Evolutionary conservation across 371 early-diverging fungal species (phyloP).

Genomic region (Apophysomyces variabilis): DNA sequence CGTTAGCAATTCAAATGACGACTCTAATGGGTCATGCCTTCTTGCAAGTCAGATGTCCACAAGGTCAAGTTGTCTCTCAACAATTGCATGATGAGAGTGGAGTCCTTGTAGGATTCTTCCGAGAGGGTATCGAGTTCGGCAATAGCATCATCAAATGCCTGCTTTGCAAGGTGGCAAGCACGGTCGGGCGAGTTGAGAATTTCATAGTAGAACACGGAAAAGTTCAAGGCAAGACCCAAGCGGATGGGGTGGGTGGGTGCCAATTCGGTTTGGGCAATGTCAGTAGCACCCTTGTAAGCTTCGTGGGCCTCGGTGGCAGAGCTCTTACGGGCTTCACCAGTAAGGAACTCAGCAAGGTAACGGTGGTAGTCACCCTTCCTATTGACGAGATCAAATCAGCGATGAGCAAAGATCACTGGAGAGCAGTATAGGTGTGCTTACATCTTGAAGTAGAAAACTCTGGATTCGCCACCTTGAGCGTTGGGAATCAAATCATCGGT

Average conservation of each 20-base stretch:
- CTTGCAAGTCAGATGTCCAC: slow-evolving; percentile 99
- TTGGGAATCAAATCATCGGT: slow-evolving; percentile 88
- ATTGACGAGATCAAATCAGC: slow-evolving; percentile 11
- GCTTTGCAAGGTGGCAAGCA: slow-evolving; percentile 99
- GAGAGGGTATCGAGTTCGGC: slow-evolving; percentile 96
- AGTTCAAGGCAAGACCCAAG: slow-evolving; percentile 99
- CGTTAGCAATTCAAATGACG: no score
- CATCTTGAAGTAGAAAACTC: slow-evolving; percentile 99
- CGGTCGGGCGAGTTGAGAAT: slow-evolving; percentile 98
- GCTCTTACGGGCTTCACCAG: slow-evolving; percentile 86
- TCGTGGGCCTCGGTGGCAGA: slow-evolving; percentile 90
- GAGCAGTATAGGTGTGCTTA: slow-evolving; percentile 26
- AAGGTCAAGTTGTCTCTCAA: slow-evolving; percentile 99
- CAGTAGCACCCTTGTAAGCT: slow-evolving; percentile 97
- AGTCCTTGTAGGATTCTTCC: slow-evolving; percentile 99
- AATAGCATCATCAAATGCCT: slow-evolving; percentile 99
- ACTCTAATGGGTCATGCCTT: slow-evolving; percentile 39
- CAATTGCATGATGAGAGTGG: slow-evolving; percentile 99
- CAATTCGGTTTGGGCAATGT: slow-evolving; percentile 92
- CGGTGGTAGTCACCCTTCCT: slow-evolving; percentile 99
- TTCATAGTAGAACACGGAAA: slow-evolving; percentile 99
- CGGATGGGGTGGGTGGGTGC: slow-evolving; percentile 99
- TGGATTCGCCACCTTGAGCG: slow-evolving; percentile 92
- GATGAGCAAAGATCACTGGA: slow-evolving; percentile 2
- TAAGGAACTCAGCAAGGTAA: slow-evolving; percentile 98